phyloP scores from a whole-genome alignment of 2,329 filamentous ascomycete genomes.

The Graphilbum ipis-grandicollis region DNA sequence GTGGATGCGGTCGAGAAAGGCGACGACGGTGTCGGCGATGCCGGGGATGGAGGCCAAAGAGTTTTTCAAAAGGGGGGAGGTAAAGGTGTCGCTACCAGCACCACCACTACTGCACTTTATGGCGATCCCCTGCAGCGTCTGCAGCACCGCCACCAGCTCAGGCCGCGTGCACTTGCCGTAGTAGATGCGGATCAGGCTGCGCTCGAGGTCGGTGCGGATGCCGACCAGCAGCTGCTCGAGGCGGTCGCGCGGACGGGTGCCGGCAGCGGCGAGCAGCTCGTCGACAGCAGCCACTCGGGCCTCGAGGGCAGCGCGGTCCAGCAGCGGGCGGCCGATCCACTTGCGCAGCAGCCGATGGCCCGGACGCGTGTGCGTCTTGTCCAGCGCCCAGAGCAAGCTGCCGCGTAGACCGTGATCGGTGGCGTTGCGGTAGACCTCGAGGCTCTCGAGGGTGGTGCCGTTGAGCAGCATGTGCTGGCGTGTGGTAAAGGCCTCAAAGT shows the following conservation, averaged over 20 bases:
- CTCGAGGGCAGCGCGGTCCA: conserved; percentile 59
- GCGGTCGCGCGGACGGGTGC: conserved; percentile 51
- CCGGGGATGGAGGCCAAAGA: conserved; percentile 60
- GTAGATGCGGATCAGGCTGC: conserved; percentile 86
- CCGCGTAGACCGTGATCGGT: conserved; percentile 75
- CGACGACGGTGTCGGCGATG: conserved; percentile 55
- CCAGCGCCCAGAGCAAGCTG: conserved; percentile 87
- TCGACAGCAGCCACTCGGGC: conserved; percentile 71
- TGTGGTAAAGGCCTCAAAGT: conserved; percentile 91
- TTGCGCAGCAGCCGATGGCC: conserved; percentile 77
- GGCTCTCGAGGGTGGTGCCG: conserved; percentile 80
- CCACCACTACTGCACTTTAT: conserved; percentile 51
- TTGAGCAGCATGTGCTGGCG: conserved; percentile 91
- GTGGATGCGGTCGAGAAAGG: conserved; percentile 73
- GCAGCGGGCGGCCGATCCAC: conserved; percentile 82
- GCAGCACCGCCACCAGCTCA: conserved; percentile 70
- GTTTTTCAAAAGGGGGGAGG: conserved; percentile 48
- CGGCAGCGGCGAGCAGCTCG: conserved; percentile 57
- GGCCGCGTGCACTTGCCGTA: conserved; percentile 89
- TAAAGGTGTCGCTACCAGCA: conserved; percentile 46
- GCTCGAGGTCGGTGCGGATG: conserved; percentile 71
- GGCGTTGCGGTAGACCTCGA: conserved; percentile 91
- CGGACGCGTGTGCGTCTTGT: conserved; percentile 81
- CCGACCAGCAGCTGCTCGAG: conserved; percentile 54
- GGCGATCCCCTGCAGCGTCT: conserved; percentile 68